These are phyloP conservation scores for Crotalaria pallida DNA, from an alignment of 306 rosid species.

Conservation along the genomic window DNA sequence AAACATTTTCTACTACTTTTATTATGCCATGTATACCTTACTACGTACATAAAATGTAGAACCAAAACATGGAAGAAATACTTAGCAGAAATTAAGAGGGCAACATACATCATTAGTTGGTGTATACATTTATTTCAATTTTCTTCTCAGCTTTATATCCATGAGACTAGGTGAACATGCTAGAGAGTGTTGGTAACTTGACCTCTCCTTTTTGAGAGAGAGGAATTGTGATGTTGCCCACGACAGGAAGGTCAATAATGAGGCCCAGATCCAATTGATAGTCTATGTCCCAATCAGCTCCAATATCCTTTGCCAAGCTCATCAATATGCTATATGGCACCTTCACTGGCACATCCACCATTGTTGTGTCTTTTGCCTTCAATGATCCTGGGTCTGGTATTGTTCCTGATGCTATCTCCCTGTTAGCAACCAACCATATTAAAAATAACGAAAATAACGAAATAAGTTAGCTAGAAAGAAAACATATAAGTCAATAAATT, in stretches of 20 bases:
- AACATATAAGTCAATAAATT: neutral
- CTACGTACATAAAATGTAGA: neutral
- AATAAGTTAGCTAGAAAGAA: neutral
- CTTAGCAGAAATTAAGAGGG: too few species aligned
- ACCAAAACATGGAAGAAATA: neutral
- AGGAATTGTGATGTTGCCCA: constrained; percentile 75
- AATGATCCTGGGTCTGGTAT: constrained; percentile 82
- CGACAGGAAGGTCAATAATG: constrained; percentile 56
- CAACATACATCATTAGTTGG: too few species aligned
- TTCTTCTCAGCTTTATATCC: neutral
- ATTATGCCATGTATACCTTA: neutral
- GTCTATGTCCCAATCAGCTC: constrained; percentile 87
- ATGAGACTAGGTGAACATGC: constrained; percentile 17
- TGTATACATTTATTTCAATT: neutral
- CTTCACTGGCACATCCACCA: constrained; percentile 63
- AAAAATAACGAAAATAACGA: too few species aligned
- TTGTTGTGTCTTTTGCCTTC: constrained; percentile 43
- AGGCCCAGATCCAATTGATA: constrained; percentile 61
- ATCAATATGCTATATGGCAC: constrained; percentile 60
- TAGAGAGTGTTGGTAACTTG: constrained; percentile 66
- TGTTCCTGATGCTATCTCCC: constrained; percentile 66
- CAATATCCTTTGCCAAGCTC: constrained; percentile 63
- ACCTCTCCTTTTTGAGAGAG: constrained; percentile 70
- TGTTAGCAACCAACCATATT: constrained; percentile 2
- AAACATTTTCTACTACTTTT: neutral